A percentile compares a stretch with the other conserved stretches of the same genome.
These are phyloP conservation scores for Botryosphaeria agaves DNA, from an alignment of 2,329 filamentous ascomycete species.

Conservation along the genomic window DNA sequence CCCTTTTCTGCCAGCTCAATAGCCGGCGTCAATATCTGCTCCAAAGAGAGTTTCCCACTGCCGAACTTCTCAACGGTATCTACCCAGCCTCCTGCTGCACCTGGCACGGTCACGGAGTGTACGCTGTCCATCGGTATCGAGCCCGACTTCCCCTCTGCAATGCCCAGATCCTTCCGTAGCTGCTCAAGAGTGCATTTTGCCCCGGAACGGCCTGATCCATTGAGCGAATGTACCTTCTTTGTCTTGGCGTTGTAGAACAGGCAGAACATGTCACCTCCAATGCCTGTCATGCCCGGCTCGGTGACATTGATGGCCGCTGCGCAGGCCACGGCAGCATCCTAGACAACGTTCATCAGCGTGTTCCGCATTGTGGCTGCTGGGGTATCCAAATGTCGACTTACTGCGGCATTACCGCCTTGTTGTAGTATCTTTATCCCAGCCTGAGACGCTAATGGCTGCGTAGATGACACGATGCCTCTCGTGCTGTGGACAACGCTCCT, in stretches of 20 bases:
- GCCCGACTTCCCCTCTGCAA: constrained; percentile 37
- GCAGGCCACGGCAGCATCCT: constrained; percentile 94
- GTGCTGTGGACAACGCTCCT: constrained; percentile 88
- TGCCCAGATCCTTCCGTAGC: constrained; percentile 50
- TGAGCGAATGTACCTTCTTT: constrained; percentile 68
- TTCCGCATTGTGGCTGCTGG: too few species aligned
- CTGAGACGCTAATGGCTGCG: constrained; percentile 76
- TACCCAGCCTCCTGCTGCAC: constrained; percentile 83
- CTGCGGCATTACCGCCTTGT: constrained; percentile 82
- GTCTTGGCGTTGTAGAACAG: constrained; percentile 77
- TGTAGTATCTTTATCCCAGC: constrained; percentile 75
- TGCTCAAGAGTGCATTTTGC: constrained; percentile 37
- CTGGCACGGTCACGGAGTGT: constrained; percentile 73
- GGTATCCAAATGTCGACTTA: constrained; percentile 29
- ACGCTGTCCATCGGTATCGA: constrained; percentile 60
- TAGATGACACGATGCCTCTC: constrained; percentile 77
- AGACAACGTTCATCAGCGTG: constrained; percentile 2
- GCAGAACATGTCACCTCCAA: constrained; percentile 95
- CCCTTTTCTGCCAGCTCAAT: constrained; percentile 76
- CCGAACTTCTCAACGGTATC: constrained; percentile 80
- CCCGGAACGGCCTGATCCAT: constrained; percentile 79
- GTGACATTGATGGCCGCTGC: constrained; percentile 87
- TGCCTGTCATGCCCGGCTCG: constrained; percentile 82
- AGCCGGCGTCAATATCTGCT: constrained; percentile 64
- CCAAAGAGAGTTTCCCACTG: constrained; percentile 63